Conservation (phyloP, 805 yeast species). For the Cyberlindnera misumaiensis region DNA sequence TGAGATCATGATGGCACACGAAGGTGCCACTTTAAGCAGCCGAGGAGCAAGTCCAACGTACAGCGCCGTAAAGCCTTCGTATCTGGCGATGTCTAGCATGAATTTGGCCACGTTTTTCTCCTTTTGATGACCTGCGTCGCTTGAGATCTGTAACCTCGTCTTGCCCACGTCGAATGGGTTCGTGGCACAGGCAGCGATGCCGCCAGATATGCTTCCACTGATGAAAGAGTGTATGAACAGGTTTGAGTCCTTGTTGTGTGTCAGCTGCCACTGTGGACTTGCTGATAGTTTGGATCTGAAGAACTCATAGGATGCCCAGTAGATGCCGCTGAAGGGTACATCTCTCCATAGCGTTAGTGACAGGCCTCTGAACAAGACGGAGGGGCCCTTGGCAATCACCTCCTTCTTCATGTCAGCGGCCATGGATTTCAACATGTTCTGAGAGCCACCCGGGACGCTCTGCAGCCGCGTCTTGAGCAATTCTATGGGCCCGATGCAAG, state of each 20-base stretch:
- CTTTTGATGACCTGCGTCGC: slow-evolving; percentile 13
- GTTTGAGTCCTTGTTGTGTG: slow-evolving; percentile 25
- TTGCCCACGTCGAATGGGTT: slow-evolving; percentile 98
- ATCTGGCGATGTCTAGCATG: slow-evolving; percentile 51
- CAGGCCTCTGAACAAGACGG: slow-evolving; percentile 74
- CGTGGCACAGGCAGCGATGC: slow-evolving; percentile 78
- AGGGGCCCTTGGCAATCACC: slow-evolving; percentile 48
- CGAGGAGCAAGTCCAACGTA: slow-evolving; percentile 86
- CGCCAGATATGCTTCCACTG: slow-evolving; percentile 80
- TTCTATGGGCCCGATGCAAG: slow-evolving; percentile 83
- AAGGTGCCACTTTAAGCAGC: slow-evolving; percentile 86
- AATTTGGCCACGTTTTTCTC: slow-evolving; percentile 60
- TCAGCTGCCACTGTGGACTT: slow-evolving; percentile 1
- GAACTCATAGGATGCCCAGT: slow-evolving; percentile 84
- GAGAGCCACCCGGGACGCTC: slow-evolving; percentile 59
- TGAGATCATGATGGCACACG: slow-evolving; percentile 98
- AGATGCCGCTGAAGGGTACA: slow-evolving; percentile 92
- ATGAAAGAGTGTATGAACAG: slow-evolving; percentile 60
- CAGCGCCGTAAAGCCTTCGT: slow-evolving; percentile 79
- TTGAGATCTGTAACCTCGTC: slow-evolving; percentile 75
- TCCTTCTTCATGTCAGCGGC: slow-evolving; percentile 47
- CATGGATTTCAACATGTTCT: slow-evolving; percentile 31
- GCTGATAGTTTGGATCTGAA: slow-evolving; percentile 23
- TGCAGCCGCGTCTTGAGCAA: slow-evolving; percentile 83
- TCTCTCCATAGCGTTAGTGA: slow-evolving; percentile 92